Conservation (phyloP, 768 basidiomycete genomes). For the Auriscalpium microsporum region DNA sequence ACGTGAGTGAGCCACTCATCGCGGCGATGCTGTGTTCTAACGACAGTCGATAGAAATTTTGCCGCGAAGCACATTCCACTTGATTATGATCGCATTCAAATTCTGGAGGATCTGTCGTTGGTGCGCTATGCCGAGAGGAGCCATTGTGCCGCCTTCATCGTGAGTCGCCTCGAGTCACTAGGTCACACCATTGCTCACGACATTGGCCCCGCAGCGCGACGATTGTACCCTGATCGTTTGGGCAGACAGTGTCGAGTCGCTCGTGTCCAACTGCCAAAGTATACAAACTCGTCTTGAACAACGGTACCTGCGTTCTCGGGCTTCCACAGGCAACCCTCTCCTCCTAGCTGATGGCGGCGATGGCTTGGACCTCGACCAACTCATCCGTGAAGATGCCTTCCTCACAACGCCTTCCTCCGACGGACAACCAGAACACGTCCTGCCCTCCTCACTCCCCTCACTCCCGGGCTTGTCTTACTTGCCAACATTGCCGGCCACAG, state of each 20-base stretch:
- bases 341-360: background rate
- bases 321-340: background rate
- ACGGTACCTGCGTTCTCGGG: background rate
- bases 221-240: slow-evolving; percentile 1
- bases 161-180: background rate
- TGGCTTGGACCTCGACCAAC: background rate
- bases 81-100: background rate
- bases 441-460: no score
- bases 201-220: background rate
- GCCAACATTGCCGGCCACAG: background rate
- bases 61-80: background rate
- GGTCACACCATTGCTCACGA: background rate
- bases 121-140: background rate
- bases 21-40: background rate
- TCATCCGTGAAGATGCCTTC: background rate
- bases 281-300: background rate
- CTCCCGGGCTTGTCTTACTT: background rate
- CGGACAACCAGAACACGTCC: no score
- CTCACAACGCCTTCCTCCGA: background rate
- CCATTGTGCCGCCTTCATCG: background rate
- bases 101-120: background rate
- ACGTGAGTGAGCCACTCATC: background rate
- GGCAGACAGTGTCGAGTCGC: background rate
- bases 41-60: background rate
- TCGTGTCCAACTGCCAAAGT: background rate